Evolutionary conservation across 352 stramenopile species (phyloP).

Genomic region (Globisporangium spinosum): DNA sequence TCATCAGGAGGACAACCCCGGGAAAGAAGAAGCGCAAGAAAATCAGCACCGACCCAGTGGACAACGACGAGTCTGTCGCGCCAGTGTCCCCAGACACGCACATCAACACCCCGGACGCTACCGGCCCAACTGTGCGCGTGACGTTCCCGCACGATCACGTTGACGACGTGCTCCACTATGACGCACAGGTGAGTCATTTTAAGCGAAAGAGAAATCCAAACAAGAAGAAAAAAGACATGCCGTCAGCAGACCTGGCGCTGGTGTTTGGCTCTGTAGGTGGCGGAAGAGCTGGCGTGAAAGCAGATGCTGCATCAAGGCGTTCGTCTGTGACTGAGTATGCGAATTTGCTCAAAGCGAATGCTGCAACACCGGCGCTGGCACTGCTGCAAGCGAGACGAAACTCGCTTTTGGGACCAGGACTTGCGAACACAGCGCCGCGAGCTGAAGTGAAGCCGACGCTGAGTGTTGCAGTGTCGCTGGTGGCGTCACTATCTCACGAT

Average conservation of each 20-base stretch:
- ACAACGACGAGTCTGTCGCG: slow-evolving; percentile 61
- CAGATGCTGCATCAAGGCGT: background rate
- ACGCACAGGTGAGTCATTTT: slow-evolving; percentile 49
- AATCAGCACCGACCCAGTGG: slow-evolving; percentile 24
- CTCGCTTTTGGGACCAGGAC: slow-evolving; percentile 5
- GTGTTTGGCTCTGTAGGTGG: slow-evolving; percentile 24
- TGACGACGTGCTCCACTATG: slow-evolving; percentile 31
- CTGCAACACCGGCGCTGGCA: background rate
- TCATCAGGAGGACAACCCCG: slow-evolving; percentile 28
- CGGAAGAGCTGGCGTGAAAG: background rate
- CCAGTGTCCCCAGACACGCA: slow-evolving; percentile 66
- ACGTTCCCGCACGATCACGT: slow-evolving; percentile 50
- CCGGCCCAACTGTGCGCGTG: slow-evolving; percentile 43
- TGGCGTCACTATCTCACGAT: slow-evolving; percentile 66
- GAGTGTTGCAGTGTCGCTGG: slow-evolving; percentile 64
- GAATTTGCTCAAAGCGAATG: slow-evolving; percentile 4
- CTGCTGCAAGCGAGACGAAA: slow-evolving; percentile 7
- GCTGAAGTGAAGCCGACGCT: slow-evolving; percentile 38
- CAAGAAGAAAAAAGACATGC: slow-evolving; percentile 1
- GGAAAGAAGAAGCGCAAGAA: slow-evolving; percentile 56
- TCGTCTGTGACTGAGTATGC: slow-evolving; percentile 10
- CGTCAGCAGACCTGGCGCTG: slow-evolving; percentile 22
- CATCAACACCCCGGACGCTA: slow-evolving; percentile 56
- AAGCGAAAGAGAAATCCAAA: slow-evolving; percentile 43
- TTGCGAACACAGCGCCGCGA: background rate